Evolutionary conservation across 257 asterid species (phyloP), one percentile per base, ranked within the genome.

Genomic region (Asclepias syriaca): DNA sequence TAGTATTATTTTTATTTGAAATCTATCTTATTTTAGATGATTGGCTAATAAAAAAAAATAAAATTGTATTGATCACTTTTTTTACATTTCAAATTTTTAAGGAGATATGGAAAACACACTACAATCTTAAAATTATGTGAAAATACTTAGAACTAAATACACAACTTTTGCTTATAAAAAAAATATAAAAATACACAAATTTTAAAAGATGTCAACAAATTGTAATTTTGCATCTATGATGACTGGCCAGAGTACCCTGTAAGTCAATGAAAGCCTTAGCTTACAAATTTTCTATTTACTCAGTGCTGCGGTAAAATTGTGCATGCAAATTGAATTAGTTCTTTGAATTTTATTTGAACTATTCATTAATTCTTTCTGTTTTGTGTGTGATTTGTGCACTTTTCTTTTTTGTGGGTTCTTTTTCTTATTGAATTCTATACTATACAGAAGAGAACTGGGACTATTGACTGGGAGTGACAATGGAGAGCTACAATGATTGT

Each of bases 401-500:
- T 66, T 12, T 1, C 29, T 55, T 8, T 34, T 34, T 21, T 5
- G 2, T 40, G 37, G 12, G 27, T 37, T 68, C 1, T 43, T 50
- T 18, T 48, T 10, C 55, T 58, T 39, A 55, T 18, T 57, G 48
- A 13, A 5, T 22, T 29, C 58, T 9, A 12, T 34, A 4, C 18
- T 45, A 45, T 65, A 22, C 57, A 51, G 72, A 71, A 39, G 58
- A 11, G 15, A 27, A 9, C 43, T 24, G 12, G 24, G 4, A 27
- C 65, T 0, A 21, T 29, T 19, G 57, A 40, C 24, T 6, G 3
- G 45, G 12, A 57, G 14, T 19, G 15, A n/a, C 5, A 13, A 83
- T 87, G 94, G 90, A 82, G 37, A 66, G 49, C 37, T 64, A 43
- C 64, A 77, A 46, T 37, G 39, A 46, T 55, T 66, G 46, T 71